Evolutionary conservation across 78 protist genomes (phyloP), one percentile per base, ranked within the genome.

Genomic region (Polysphondylium violaceum): DNA sequence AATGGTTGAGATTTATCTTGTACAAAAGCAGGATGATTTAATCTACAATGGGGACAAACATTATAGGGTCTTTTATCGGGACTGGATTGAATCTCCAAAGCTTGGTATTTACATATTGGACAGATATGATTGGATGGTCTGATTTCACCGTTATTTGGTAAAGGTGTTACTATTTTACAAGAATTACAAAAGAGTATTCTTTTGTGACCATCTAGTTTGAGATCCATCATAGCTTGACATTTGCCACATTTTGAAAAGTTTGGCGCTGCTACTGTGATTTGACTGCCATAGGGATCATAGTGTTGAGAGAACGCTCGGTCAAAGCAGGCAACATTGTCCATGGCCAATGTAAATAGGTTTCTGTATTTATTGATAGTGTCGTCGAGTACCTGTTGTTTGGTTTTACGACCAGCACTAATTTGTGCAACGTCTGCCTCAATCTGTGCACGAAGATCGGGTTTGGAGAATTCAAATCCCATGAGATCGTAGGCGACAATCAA

Each of bases 401-500:
- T 78, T 60, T 47, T 91, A 5, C 12, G 36, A 21, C 95, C 95
- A 21, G 27, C 33, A 56, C 77, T 33, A 58, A 91, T 79, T 36
- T 73, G 47, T 36, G 67, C 55, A 8, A 91, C 83, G 44, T 91
- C 95, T 6, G 90, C 61, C n/a, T 91, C 95, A 17, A 77, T 91
- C 9, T 93, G 53, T 11, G 97, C 97, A 0, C 97, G 68, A 9
- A 96, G 69, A 7, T 36, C 35, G 25, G 98, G 98, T 53, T 76
- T 72, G 5, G 94, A 74, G 9, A 97, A 83, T 33, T 93, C 94
- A n/a, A 98, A 58, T 23, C 98, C 99, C 88, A 97, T 93, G 12
- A 55, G 51, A 25, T 94, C 96, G 36, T 98, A 98, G 7, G 95
- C 98, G 1, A 91, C 93, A 40, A 95, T 96, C 64, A 99, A 95